These are phyloP conservation scores for Scheffersomyces ergatensis DNA, from an alignment of 805 yeast genomes.

Conservation along the genomic window DNA sequence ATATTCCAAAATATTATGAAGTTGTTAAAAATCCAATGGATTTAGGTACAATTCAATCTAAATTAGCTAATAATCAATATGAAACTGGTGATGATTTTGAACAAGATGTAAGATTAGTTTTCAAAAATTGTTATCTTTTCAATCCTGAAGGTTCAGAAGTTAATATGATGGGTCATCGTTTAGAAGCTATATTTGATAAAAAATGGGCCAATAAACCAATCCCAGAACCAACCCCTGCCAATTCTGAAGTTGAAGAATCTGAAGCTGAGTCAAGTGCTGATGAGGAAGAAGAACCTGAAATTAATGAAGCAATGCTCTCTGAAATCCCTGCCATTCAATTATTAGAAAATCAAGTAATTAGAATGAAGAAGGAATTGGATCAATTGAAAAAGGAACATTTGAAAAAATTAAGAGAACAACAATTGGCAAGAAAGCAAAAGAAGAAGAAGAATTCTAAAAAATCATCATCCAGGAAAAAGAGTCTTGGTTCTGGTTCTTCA, in stretches of 20 bases:
- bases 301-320: slow-evolving; percentile 48
- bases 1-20: slow-evolving; percentile 87
- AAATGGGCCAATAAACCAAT: slow-evolving; percentile 75
- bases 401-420: slow-evolving; percentile 63
- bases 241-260: slow-evolving; percentile 36
- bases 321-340: slow-evolving; percentile 89
- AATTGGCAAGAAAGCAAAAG: slow-evolving; percentile 48
- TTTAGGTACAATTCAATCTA: slow-evolving; percentile 76
- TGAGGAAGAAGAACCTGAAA: slow-evolving; percentile 61
- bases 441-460: slow-evolving; percentile 34
- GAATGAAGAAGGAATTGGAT: slow-evolving; percentile 83
- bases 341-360: slow-evolving; percentile 78
- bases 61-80: slow-evolving; percentile 81
- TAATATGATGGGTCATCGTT: slow-evolving; percentile 88
- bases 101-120: slow-evolving; percentile 75
- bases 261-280: slow-evolving; percentile 25
- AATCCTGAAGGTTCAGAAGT: slow-evolving; percentile 98
- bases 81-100: slow-evolving; percentile 88
- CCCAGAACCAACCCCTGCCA: slow-evolving; percentile 65
- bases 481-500: not conserved
- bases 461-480: slow-evolving; percentile 16
- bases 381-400: slow-evolving; percentile 77
- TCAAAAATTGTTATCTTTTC: slow-evolving; percentile 84
- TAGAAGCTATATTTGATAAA: slow-evolving; percentile 82
- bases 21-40: slow-evolving; percentile 94